A percentile compares a stretch with the other conserved stretches of the same genome.
Conservation (phyloP, 2,329 filamentous ascomycete genomes). For the Botrytis elliptica region DNA sequence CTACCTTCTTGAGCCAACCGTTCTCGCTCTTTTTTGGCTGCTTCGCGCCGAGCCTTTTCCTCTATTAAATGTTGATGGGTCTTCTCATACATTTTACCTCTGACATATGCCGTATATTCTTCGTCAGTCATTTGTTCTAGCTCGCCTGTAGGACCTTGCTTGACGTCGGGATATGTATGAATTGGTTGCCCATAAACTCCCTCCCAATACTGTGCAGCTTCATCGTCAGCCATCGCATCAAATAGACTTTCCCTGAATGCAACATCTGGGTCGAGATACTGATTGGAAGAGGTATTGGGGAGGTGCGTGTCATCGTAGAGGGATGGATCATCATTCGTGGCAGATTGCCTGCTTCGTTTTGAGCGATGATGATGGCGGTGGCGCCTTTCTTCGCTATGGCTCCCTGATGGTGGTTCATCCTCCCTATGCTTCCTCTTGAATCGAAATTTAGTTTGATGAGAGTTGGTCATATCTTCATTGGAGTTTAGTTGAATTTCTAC, state of each 20-base stretch:
- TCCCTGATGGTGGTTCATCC: slow-evolving; percentile 21
- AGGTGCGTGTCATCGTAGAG: slow-evolving; percentile 44
- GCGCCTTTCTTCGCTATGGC: slow-evolving; percentile 25
- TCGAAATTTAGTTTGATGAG: slow-evolving; percentile 33
- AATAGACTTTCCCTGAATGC: slow-evolving; percentile 94
- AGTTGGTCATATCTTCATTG: slow-evolving; percentile 23
- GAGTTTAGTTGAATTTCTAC: neutral
- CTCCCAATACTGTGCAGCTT: slow-evolving; percentile 94
- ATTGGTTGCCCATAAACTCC: slow-evolving; percentile 95
- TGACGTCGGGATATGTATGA: slow-evolving; percentile 65
- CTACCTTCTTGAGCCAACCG: slow-evolving; percentile 42
- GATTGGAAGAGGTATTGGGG: slow-evolving; percentile 40
- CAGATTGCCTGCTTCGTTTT: slow-evolving; percentile 33
- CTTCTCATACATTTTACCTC: slow-evolving; percentile 92
- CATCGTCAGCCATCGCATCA: slow-evolving; percentile 94
- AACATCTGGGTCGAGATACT: slow-evolving; percentile 60
- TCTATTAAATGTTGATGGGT: slow-evolving; percentile 81
- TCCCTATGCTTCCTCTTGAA: slow-evolving; percentile 33
- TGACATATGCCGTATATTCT: slow-evolving; percentile 83
- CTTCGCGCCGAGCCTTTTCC: slow-evolving; percentile 64
- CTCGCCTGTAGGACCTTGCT: slow-evolving; percentile 48
- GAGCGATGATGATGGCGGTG: slow-evolving; percentile 34
- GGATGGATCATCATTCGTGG: slow-evolving; percentile 37
- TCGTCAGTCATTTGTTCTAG: slow-evolving; percentile 89
- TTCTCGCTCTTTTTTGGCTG: slow-evolving; percentile 51